Base-by-base conservation (phyloP, 176 grass and related monocot genomes). In the Oryza rufipogon region DNA sequence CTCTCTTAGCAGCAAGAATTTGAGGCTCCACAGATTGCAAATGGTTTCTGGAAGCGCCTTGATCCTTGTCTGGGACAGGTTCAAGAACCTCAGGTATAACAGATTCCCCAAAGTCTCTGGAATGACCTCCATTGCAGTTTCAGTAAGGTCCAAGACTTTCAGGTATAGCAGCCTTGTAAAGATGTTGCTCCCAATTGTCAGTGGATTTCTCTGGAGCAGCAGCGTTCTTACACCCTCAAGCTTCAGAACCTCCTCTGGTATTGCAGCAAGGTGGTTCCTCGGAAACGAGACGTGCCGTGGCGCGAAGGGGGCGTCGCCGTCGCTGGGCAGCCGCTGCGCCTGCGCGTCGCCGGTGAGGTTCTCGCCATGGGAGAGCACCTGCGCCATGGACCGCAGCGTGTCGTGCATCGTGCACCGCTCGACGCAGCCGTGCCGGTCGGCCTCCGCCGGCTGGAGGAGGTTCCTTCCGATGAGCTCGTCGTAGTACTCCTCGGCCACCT, bases 1-100 rank as follows among this genome's bases (percentile, higher is more conserved):
- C 32, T 80, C 90, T 85, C 81, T 68, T 45, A 97, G 85, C 28
- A 89, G 73, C 80, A 97, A 85, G 85, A 87, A 94, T 28, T 92
- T 87, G 32, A 97, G 84, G 87, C 72, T 91, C 71, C 63, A 79
- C 77, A 92, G 81, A 20, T 71, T 79, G 34, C 70, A 77, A 51
- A 92, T 79, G 38, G 88, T 83, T 73, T 84, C 90, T 6, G 95
- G 92, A 52, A 97, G 42, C 14, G 75, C 78, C 26, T 84, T 84
- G 81, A 97, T 91, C 66, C 68, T 89, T 42, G 95, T 92, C 11
- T 26, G 6, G 22, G 95, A 94, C 66, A 97, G 83, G 52, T 97
- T 92, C 49, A 97, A 71, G 74, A 89, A 88, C 68, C 86, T 92
- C 46, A 97, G 68, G 36, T 92, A 89, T 85, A 94, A 48, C 44